Conservation (phyloP, 1,284 basidiomycete genomes). For the Cronartium quercuum region DNA sequence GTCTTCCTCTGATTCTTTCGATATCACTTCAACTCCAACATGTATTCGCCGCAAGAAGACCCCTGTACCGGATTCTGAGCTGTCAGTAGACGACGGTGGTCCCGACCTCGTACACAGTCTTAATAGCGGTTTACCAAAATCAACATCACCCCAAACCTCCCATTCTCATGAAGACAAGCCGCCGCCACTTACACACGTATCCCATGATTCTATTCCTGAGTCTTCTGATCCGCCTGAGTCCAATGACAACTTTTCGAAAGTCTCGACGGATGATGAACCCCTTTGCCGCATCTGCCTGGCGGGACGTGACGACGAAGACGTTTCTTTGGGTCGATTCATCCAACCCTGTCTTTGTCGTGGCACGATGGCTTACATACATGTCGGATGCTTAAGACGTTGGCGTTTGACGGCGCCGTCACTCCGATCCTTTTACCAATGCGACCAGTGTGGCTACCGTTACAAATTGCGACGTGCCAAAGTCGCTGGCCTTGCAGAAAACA, state of each 20-base stretch:
- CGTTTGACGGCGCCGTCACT: conserved; percentile 4
- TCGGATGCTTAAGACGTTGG: conserved; percentile 25
- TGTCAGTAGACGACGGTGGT: no score
- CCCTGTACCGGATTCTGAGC: no score
- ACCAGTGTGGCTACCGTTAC: conserved; percentile 31
- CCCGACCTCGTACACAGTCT: no score
- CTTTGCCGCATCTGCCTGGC: conserved; percentile 29
- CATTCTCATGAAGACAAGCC: no score
- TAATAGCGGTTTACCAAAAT: no score
- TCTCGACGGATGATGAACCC: conserved; percentile 2
- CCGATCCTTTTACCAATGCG: conserved; percentile 31
- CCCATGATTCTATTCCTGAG: background rate
- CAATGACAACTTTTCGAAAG: background rate
- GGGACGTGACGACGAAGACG: conserved; percentile 18
- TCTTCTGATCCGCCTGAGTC: background rate
- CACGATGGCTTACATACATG: conserved; percentile 35
- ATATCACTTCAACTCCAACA: no score
- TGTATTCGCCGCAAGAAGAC: no score
- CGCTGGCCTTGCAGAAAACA: conserved; percentile 22
- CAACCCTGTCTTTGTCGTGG: conserved; percentile 36
- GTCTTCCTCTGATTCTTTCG: no score
- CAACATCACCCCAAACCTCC: no score
- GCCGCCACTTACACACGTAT: background rate
- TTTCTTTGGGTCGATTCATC: conserved; percentile 15
- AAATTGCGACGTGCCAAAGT: conserved; percentile 25